A percentile compares a stretch with the other conserved stretches of the same genome.
Conservation (phyloP, 306 rosid genomes). For the Adenanthera pavonina region DNA sequence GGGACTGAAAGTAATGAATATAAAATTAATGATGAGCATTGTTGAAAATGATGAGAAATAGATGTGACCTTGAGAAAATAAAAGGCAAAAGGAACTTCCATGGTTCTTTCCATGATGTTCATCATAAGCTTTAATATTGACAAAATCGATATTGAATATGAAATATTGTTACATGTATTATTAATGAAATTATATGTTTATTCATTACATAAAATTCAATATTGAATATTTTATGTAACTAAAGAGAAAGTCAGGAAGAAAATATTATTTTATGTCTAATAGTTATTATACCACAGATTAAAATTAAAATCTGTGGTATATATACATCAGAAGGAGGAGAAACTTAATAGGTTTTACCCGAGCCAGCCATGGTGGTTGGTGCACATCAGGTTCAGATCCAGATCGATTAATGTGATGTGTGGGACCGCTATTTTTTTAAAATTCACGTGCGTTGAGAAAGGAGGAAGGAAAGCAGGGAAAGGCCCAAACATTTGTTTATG, state of each 20-base stretch:
- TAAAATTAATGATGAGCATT: background rate
- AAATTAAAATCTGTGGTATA: no score
- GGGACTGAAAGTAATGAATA: background rate
- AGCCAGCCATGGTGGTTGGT: no score
- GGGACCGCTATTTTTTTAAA: background rate
- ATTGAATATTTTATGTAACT: no score
- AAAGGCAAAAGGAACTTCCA: background rate
- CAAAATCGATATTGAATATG: background rate
- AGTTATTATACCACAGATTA: no score
- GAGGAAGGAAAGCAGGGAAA: constrained; percentile 27
- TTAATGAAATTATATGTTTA: no score
- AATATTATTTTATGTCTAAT: no score
- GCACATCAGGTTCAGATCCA: no score
- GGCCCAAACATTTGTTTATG: constrained; percentile 39
- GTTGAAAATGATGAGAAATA: background rate
- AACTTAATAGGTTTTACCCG: no score
- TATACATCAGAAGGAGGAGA: no score
- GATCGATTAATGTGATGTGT: background rate
- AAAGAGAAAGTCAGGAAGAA: no score
- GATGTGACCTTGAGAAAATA: background rate
- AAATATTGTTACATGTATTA: no score
- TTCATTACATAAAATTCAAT: no score
- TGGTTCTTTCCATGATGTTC: background rate
- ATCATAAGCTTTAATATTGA: background rate
- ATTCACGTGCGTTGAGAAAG: background rate